Percentiles rank a stretch among this genome's conserved stretches.
Evolutionary conservation across 2,329 filamentous ascomycete species (phyloP).

Genomic region (Sporothrix humicola): DNA sequence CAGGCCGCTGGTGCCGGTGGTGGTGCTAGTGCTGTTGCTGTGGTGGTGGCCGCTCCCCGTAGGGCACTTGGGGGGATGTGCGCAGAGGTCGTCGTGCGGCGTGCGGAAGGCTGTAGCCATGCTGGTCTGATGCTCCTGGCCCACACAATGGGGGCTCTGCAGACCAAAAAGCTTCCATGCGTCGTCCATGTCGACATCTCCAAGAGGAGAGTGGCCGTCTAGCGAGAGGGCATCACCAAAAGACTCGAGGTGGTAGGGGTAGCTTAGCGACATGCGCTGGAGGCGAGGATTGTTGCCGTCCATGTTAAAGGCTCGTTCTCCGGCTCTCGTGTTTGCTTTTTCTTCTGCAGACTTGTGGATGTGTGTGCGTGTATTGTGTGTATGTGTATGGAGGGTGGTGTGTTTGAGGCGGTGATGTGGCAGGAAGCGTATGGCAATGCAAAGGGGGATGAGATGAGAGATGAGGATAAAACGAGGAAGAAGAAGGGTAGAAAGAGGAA

Average conservation of each 20-base stretch:
- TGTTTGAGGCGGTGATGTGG: neutral
- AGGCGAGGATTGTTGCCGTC: conserved; percentile 31
- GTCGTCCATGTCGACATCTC: conserved; percentile 33
- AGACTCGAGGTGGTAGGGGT: conserved; percentile 29
- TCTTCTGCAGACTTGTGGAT: neutral
- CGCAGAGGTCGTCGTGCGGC: conserved; percentile 38
- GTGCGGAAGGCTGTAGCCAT: conserved; percentile 33
- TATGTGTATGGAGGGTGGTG: neutral
- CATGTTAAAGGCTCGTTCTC: conserved; percentile 26
- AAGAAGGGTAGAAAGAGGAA: neutral
- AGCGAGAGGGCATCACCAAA: conserved; percentile 33
- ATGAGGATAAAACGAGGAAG: neutral
- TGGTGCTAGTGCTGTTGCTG: conserved; percentile 21
- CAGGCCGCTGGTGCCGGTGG: neutral
- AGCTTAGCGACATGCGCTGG: conserved; percentile 34
- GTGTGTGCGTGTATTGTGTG: neutral
- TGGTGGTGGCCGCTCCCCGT: conserved; percentile 27
- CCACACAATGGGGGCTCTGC: conserved; percentile 36
- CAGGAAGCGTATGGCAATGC: neutral
- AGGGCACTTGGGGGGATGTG: conserved; percentile 36
- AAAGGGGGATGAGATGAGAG: neutral
- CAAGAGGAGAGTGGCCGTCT: conserved; percentile 21
- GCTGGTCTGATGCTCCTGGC: conserved; percentile 28
- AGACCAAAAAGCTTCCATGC: conserved; percentile 36
- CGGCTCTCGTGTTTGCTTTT: too few species aligned